Percentiles rank a stretch among this genome's conserved stretches.
Evolutionary conservation across 495 filamentous ascomycete genomes (phyloP).

Genomic region (Tuber borchii): DNA sequence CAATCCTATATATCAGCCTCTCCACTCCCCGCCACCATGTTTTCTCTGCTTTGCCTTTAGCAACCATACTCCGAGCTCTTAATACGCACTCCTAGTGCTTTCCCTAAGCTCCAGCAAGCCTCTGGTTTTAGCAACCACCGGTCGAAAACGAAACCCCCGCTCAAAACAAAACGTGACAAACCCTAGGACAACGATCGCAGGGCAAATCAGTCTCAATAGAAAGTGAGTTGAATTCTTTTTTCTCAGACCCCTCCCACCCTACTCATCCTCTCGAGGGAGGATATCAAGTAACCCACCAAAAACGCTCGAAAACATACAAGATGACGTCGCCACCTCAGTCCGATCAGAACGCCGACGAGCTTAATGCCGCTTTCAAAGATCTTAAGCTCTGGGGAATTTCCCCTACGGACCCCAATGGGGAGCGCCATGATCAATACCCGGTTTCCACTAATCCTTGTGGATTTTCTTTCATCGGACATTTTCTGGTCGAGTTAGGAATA

Average conservation of each 20-base stretch:
- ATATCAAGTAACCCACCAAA: background rate
- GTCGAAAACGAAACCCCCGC: background rate
- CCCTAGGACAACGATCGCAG: background rate
- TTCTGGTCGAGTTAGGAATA: background rate
- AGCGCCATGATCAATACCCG: background rate
- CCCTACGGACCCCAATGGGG: background rate
- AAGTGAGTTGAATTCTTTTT: too few relatives aligned
- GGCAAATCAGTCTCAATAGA: background rate
- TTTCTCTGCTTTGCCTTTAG: too few relatives aligned
- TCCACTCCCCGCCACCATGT: too few relatives aligned
- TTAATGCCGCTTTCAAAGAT: background rate
- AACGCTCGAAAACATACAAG: background rate
- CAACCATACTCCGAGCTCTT: too few relatives aligned
- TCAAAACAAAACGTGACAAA: background rate
- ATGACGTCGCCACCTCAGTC: background rate
- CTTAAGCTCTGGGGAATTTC: background rate
- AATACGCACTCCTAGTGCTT: too few relatives aligned
- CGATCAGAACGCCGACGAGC: background rate
- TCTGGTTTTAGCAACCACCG: background rate
- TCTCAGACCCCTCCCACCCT: background rate
- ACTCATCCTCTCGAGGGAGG: background rate
- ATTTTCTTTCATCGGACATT: background rate
- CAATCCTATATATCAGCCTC: too few relatives aligned
- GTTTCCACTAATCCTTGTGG: background rate
- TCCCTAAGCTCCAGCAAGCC: background rate